Conservation (phyloP, 306 rosid species). For the Vigna nakashimae region DNA sequence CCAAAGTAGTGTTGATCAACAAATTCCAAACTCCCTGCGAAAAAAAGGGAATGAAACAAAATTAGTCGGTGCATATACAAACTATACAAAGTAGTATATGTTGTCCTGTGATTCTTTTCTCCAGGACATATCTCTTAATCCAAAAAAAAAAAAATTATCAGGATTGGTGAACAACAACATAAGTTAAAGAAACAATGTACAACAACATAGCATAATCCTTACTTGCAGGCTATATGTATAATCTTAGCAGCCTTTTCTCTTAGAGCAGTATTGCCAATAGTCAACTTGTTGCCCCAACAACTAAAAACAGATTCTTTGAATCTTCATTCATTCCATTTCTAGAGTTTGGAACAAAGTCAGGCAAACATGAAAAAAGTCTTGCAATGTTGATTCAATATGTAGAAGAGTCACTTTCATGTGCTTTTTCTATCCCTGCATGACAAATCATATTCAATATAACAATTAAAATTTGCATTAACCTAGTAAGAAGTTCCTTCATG, state of each 20-base stretch:
- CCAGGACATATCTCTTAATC: constrained; percentile 74
- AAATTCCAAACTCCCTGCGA: constrained; percentile 88
- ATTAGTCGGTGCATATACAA: constrained; percentile 37
- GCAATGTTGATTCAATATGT: constrained; percentile 91
- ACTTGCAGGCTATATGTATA: constrained; percentile 92
- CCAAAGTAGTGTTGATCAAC: constrained; percentile 20
- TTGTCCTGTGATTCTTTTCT: constrained; percentile 91
- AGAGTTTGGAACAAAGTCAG: constrained; percentile 85
- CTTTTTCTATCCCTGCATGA: constrained; percentile 89
- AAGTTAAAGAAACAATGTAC: constrained; percentile 37
- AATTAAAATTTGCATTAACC: constrained; percentile 25
- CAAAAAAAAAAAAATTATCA: constrained; percentile 3
- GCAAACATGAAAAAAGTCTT: constrained; percentile 97
- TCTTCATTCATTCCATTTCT: constrained; percentile 68
- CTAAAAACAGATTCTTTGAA: constrained; percentile 65
- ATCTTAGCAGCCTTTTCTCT: constrained; percentile 91
- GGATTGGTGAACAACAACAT: constrained; percentile 38
- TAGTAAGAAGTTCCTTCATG: constrained; percentile 23
- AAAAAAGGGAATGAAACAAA: constrained; percentile 29
- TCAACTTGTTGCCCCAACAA: constrained; percentile 97
- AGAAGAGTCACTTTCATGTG: constrained; percentile 97
- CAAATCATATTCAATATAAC: constrained; percentile 42
- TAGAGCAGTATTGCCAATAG: constrained; percentile 79
- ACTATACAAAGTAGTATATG: constrained; percentile 43
- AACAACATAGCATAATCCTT: constrained; percentile 42